phyloP scores from a whole-genome alignment of 2,329 filamentous ascomycete species.

The Pseudogymnoascus sp. region DNA sequence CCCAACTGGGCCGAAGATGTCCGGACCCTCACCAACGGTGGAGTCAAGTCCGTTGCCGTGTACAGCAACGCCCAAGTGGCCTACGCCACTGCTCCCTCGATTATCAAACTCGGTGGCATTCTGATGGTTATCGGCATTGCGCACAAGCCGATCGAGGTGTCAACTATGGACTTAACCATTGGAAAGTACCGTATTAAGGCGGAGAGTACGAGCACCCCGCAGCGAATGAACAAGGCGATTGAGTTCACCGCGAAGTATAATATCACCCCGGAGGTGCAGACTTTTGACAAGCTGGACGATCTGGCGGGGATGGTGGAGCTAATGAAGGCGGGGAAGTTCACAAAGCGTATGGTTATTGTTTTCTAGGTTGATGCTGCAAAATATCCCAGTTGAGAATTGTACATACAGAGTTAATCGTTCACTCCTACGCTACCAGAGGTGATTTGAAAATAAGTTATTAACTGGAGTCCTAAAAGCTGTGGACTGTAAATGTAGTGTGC shows the following conservation, averaged over 20 bases:
- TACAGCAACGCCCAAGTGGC: conserved; percentile 33
- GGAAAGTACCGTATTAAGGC: conserved; percentile 34
- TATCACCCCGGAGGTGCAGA: conserved; percentile 33
- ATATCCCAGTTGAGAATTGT: no score
- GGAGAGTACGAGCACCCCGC: conserved; percentile 35
- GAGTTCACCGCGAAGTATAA: conserved; percentile 35
- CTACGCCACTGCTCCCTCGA: conserved; percentile 29
- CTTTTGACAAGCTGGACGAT: conserved; percentile 32
- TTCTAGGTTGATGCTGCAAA: conserved; percentile 19
- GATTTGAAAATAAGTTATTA: no score
- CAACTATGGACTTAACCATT: conserved; percentile 33
- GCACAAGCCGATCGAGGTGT: conserved; percentile 29
- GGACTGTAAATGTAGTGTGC: no score
- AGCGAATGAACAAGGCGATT: conserved; percentile 36
- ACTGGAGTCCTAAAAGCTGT: no score
- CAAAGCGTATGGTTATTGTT: conserved; percentile 31
- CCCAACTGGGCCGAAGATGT: conserved; percentile 2
- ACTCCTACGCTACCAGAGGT: no score
- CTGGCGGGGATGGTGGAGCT: conserved; percentile 32
- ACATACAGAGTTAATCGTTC: no score
- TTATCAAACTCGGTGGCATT: conserved; percentile 32
- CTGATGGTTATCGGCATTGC: conserved; percentile 38
- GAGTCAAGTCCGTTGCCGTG: conserved; percentile 20
- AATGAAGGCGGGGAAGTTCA: conserved; percentile 31
- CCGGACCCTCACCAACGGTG: conserved; percentile 1